These are phyloP conservation scores for Dianthus caryophyllus DNA, from an alignment of 148 eudicot species.

Conservation along the genomic window DNA sequence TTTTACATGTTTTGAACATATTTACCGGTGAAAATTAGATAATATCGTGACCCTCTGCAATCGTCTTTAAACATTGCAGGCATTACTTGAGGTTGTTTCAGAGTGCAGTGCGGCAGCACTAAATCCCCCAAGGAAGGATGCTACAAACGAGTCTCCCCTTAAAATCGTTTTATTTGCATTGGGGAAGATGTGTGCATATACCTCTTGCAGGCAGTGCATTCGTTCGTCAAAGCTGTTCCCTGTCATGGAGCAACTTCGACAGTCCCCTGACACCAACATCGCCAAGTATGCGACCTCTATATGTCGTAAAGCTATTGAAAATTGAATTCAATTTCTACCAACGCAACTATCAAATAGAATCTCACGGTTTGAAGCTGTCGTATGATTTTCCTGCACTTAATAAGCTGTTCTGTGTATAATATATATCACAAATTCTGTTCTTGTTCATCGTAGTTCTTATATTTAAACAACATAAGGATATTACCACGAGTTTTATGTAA, in stretches of 20 bases:
- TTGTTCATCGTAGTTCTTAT: too few species aligned
- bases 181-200: constrained; percentile 80
- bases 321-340: constrained; percentile 3
- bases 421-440: too few species aligned
- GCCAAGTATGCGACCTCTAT: constrained; percentile 67
- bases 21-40: too few species aligned
- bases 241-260: constrained; percentile 58
- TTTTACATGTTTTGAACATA: too few species aligned
- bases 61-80: constrained; percentile 40
- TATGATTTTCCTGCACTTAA: too few species aligned
- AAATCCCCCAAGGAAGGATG: constrained; percentile 70
- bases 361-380: too few species aligned
- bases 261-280: constrained; percentile 71
- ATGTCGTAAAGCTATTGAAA: constrained; percentile 27
- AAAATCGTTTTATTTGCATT: constrained; percentile 87
- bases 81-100: constrained; percentile 71
- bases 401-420: too few species aligned
- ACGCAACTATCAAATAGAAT: not conserved
- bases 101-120: constrained; percentile 69
- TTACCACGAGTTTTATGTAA: too few species aligned
- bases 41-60: not conserved
- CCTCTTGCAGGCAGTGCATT: constrained; percentile 69
- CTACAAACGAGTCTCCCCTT: constrained; percentile 78
- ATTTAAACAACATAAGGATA: not conserved
- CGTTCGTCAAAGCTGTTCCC: constrained; percentile 68